Conservation (phyloP, 257 asterid genomes). For the Ehretia macrophylla region DNA sequence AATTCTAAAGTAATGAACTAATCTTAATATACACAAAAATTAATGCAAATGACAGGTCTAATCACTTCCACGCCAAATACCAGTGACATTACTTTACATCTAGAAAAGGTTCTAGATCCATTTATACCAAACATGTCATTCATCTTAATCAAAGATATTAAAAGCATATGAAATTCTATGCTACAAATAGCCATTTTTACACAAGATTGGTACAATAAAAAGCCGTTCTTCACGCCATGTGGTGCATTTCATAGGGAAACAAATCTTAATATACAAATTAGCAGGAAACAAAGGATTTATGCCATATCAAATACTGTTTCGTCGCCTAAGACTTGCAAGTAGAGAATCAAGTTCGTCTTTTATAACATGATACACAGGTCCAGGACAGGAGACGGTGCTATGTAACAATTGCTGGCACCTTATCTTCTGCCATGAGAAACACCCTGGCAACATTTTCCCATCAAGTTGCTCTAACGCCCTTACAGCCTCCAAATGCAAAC, state of each 20-base stretch:
- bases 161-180: no score
- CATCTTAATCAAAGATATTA: no score
- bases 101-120: no score
- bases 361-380: constrained; percentile 62
- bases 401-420: constrained; percentile 64
- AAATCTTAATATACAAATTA: neutral
- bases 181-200: no score
- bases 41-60: no score
- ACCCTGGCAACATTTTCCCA: constrained; percentile 76
- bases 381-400: constrained; percentile 77
- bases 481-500: constrained; percentile 87
- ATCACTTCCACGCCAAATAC: no score
- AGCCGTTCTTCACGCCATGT: no score
- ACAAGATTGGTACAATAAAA: no score
- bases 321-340: constrained; percentile 41
- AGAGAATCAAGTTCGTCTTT: constrained; percentile 41
- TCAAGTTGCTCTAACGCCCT: constrained; percentile 72
- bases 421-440: constrained; percentile 81
- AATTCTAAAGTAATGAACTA: no score
- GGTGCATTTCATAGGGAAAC: neutral
- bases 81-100: no score
- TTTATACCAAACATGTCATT: no score
- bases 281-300: neutral
- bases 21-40: no score
- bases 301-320: constrained; percentile 37